Percentiles rank a stretch among this genome's conserved stretches.
phyloP scores from a whole-genome alignment of 805 yeast species.

The Wickerhamomyces alni region DNA sequence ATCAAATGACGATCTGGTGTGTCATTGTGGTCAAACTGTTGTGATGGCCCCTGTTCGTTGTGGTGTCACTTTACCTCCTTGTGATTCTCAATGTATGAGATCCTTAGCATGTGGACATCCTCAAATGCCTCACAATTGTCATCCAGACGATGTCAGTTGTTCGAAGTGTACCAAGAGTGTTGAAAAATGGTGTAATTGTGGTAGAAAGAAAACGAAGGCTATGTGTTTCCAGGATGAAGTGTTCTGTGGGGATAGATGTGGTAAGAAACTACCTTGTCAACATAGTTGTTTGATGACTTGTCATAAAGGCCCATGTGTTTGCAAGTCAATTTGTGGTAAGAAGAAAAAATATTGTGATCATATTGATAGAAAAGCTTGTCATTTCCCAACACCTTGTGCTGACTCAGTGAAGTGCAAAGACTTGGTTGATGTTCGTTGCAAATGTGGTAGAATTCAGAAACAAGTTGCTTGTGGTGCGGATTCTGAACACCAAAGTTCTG shows the following conservation, averaged over 20 bases:
- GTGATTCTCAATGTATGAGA: conserved; percentile 61
- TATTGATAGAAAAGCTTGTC: conserved; percentile 58
- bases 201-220: conserved; percentile 46
- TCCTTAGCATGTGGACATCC: conserved; percentile 62
- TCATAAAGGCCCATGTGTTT: conserved; percentile 59
- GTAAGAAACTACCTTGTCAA: conserved; percentile 38
- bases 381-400: conserved; percentile 47
- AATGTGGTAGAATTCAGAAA: conserved; percentile 52
- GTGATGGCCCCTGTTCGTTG: conserved; percentile 81
- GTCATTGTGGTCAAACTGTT: conserved; percentile 77
- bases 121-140: conserved; percentile 69
- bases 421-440: conserved; percentile 46
- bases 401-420: conserved; percentile 48
- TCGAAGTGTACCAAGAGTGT: conserved; percentile 71
- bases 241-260: conserved; percentile 67
- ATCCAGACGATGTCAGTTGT: conserved; percentile 55
- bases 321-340: conserved; percentile 55
- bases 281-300: conserved; percentile 51
- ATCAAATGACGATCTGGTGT: conserved; percentile 68
- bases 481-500: conserved; percentile 23
- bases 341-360: conserved; percentile 60
- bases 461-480: conserved; percentile 54
- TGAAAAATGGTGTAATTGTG: conserved; percentile 57
- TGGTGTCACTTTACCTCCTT: conserved; percentile 62
- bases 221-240: conserved; percentile 65